Base-by-base conservation (phyloP, 805 yeast species). In the Saccharomycopsis synnaedendra region DNA sequence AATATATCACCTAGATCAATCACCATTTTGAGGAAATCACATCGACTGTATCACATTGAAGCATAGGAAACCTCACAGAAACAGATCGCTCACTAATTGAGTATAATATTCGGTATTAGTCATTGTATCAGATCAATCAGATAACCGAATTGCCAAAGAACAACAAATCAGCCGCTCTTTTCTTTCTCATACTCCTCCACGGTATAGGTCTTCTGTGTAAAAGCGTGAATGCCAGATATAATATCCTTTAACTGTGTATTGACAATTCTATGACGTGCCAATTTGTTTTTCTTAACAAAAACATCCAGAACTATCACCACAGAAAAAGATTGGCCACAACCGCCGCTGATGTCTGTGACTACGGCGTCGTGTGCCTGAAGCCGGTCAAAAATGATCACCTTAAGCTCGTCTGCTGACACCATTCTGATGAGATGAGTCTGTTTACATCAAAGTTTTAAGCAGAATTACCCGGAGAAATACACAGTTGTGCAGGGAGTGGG, bases 311-410 rank as follows among this genome's bases (percentile, higher is more conserved):
- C 96, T 31, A 94, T 89, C 5, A 85, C 75, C 34, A 88, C 96
- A 37, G 94, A 96, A 64, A 89, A 90, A 3, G 97, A 96, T 63
- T 90, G 96, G 4, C 99, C 99, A 65, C 99, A 93, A 1, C 99
- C 99, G 10, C 95, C 95, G 41, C 80, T 69, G 55, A 70, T 66
- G 49, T 66, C 70, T 5, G 63, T 60, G 11, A 64, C 64, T n/a
- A 63, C 58, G 11, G 58, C 58, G 35, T 65, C 63, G 5, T 42
- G 29, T 7, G 55, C 55, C 28, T 52, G 45, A 27, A 52, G 43
- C 41, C 46, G 44, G 9, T 50, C 54, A 19, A 39, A 47, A 7
- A 52, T 52, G 5, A 50, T 39, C 32, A 32, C 32, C 30, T 43
- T 43, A 4, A 52, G 42, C 35, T 50, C 49, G 9, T 42, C 46